A percentile compares a stretch with the other conserved stretches of the same genome.
Evolutionary conservation across 257 asterid species (phyloP).

Genomic region (Perilla frutescens): DNA sequence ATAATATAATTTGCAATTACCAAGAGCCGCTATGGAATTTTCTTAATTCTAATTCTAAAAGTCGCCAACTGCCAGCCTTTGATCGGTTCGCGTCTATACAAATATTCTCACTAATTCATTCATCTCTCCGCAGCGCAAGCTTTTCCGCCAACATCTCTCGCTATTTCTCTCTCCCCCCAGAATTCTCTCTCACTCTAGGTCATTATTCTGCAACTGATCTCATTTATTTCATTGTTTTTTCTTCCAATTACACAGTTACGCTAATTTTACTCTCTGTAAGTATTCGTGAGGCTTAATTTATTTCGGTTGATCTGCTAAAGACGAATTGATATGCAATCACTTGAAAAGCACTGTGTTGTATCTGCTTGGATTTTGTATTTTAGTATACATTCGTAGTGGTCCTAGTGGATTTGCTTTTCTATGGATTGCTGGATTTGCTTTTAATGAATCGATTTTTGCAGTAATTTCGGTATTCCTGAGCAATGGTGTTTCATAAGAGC

Average conservation of each 20-base stretch:
- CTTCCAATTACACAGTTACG: neutral
- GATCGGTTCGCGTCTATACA: conserved; percentile 15
- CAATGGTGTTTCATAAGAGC: conserved; percentile 50
- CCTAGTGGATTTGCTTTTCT: neutral
- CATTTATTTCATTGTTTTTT: conserved; percentile 9
- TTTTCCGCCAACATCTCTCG: conserved; percentile 31
- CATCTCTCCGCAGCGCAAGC: conserved; percentile 34
- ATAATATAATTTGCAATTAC: neutral
- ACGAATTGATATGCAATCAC: neutral
- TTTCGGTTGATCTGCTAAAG: conserved; percentile 33
- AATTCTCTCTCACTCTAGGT: conserved; percentile 21
- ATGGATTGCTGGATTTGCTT: conserved; percentile 10
- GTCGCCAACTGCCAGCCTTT: conserved; percentile 30
- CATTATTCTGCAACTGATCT: neutral
- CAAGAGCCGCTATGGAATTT: conserved; percentile 26
- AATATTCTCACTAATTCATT: neutral
- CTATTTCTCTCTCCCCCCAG: conserved; percentile 20
- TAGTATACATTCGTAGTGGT: neutral
- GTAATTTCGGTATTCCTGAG: conserved; percentile 24
- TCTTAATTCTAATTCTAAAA: neutral
- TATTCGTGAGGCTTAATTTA: neutral
- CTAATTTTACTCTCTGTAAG: conserved; percentile 11
- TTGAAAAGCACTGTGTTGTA: neutral
- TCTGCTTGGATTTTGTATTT: neutral
- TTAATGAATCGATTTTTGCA: conserved; percentile 18